A percentile compares a stretch with the other conserved stretches of the same genome.
These are phyloP conservation scores for Lachnellula cervina DNA, from an alignment of 2,329 filamentous ascomycete genomes.

Conservation along the genomic window DNA sequence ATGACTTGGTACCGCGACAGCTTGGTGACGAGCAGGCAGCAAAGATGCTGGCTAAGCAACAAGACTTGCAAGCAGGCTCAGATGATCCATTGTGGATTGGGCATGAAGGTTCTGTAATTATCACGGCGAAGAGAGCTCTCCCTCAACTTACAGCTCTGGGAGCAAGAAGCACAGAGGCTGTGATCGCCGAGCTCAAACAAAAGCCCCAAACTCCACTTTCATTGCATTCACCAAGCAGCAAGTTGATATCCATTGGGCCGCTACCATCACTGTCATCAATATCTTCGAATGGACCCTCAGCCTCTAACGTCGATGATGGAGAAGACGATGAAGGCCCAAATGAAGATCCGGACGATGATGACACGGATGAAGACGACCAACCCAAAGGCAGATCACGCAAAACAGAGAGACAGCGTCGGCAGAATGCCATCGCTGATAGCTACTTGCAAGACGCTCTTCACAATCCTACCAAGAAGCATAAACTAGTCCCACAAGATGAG, in stretches of 20 bases:
- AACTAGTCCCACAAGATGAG: constrained; percentile 19
- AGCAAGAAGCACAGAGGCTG: constrained; percentile 24
- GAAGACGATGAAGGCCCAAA: constrained; percentile 9
- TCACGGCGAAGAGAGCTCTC: background rate
- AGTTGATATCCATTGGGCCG: constrained; percentile 1
- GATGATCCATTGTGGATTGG: background rate
- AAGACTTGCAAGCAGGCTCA: too few relatives aligned
- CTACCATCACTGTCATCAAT: background rate
- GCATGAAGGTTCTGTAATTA: background rate
- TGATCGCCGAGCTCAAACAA: constrained; percentile 28
- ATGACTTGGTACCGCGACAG: too few relatives aligned
- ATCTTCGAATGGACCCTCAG: background rate
- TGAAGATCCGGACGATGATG: constrained; percentile 7
- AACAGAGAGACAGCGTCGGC: constrained; percentile 44
- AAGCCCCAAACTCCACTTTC: background rate
- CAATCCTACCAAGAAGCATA: constrained; percentile 26
- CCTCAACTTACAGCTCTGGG: constrained; percentile 16
- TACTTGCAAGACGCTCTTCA: constrained; percentile 34
- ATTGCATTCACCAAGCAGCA: background rate
- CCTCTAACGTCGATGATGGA: constrained; percentile 1
- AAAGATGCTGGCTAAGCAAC: too few relatives aligned
- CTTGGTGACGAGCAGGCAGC: too few relatives aligned
- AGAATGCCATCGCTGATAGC: constrained; percentile 46
- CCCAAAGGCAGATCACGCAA: constrained; percentile 32
- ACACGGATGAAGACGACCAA: constrained; percentile 24